Base-by-base conservation (phyloP, 768 basidiomycete species). In the Agrocybe praecox region DNA sequence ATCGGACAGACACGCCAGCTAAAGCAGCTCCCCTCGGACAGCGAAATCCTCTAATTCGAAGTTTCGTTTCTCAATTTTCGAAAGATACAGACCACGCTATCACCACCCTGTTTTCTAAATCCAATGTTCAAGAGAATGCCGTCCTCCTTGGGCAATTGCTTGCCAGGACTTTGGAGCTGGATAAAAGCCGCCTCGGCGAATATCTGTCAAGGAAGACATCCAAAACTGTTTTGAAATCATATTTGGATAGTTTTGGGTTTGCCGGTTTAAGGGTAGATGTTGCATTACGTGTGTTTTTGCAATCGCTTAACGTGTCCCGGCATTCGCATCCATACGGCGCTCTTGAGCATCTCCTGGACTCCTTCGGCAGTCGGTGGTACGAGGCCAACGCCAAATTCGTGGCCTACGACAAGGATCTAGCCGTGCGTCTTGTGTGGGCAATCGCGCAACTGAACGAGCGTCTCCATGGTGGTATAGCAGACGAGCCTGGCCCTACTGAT, bases 371-470 rank as follows among this genome's bases (percentile, higher is more conserved):
- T 62, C 83, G 91, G 24, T 98, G 95, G 92, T 92, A 92, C 64
- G 91, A 94, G 58, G 89, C 92, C 18, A 98, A 99, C 67, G 82
- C 86, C 6, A 78, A 81, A 47, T 80, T 83, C 22, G 86, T 94
- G 22, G 83, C 89, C 2, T 96, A 88, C 66, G 90, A 94, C 74
- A 89, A 85, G 71, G 91, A 94, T 65, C 77, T 92, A 59, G 88
- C 91, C 14, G 76, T 82, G 61, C 85, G 85, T 47, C 84, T 96
- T 46, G 88, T 92, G 34, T 83, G 88, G 52, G 87, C 92, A 4
- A 83, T 95, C 59, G 85, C 90, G 49, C 91, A 95, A 67, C 81
- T 99, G 53, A 96, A 97, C 67, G 93, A 96, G 46, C 83, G 89
- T 19, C 73, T 98, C 47, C 92, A 98, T 64, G 88, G 84, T 8